Conservation (phyloP, 73 alveolate species). For the Paramecium octaurelia region DNA sequence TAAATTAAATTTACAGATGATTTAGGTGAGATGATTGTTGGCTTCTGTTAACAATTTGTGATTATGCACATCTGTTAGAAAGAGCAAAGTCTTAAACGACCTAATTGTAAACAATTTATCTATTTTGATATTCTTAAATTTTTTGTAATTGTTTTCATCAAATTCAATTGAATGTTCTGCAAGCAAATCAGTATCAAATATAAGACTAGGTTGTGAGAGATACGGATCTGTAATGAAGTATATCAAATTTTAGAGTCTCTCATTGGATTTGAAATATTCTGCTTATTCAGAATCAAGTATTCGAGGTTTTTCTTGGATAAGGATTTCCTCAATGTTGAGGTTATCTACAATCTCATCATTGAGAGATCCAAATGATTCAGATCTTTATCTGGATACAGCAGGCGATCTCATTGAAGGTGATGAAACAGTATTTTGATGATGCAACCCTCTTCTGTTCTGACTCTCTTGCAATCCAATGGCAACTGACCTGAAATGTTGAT, state of each 20-base stretch:
- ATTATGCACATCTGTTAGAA: constrained; percentile 4
- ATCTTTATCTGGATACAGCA: background rate
- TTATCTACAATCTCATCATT: background rate
- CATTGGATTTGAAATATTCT: background rate
- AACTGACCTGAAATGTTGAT: background rate
- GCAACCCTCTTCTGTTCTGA: background rate
- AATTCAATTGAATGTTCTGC: background rate
- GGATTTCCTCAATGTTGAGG: constrained; percentile 10
- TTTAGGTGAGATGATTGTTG: background rate
- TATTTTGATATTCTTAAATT: background rate
- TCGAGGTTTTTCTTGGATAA: background rate
- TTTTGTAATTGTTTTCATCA: background rate
- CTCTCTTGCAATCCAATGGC: constrained; percentile 3
- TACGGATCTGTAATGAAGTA: constrained; percentile 27
- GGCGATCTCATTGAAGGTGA: constrained; percentile 5
- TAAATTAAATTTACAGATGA: background rate
- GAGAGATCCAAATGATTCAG: background rate
- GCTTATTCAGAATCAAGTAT: constrained; percentile 6
- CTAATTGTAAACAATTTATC: constrained; percentile 19
- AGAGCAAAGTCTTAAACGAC: background rate
- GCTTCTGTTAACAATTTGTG: background rate
- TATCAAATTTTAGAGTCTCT: background rate
- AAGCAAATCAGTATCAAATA: background rate
- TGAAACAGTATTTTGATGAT: background rate
- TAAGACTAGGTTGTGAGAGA: background rate